A percentile compares a stretch with the other conserved stretches of the same genome.
Conservation (phyloP, 257 asterid species). For the Gardenia jasminoides region DNA sequence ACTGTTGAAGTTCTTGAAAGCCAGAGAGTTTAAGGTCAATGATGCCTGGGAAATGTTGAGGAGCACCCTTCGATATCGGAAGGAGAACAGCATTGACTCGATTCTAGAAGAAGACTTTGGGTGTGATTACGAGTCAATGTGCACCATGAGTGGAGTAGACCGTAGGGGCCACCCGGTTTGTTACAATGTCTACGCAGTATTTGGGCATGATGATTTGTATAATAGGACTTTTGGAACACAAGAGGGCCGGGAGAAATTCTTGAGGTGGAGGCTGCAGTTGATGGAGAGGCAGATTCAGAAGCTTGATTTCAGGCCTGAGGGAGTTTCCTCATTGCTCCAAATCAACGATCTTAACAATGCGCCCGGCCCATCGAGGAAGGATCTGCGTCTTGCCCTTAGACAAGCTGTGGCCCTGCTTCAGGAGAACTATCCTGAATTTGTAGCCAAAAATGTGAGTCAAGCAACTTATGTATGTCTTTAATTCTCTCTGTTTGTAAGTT, state of each 20-base stretch:
- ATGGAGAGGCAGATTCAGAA: conserved; percentile 54
- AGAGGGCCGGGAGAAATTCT: conserved; percentile 44
- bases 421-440: conserved; percentile 70
- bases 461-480: neutral
- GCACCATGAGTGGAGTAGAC: conserved; percentile 47
- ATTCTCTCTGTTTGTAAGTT: neutral
- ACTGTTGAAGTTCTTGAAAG: conserved; percentile 50
- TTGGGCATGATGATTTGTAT: conserved; percentile 42
- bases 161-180: conserved; percentile 59
- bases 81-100: conserved; percentile 38
- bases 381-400: conserved; percentile 43
- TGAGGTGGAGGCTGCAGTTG: conserved; percentile 65
- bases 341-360: conserved; percentile 59
- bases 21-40: conserved; percentile 44
- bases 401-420: conserved; percentile 48
- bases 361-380: conserved; percentile 54
- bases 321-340: conserved; percentile 44
- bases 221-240: conserved; percentile 44
- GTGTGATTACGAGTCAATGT: conserved; percentile 29
- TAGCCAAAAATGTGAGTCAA: conserved; percentile 49
- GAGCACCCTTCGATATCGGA: conserved; percentile 52
- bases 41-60: conserved; percentile 57
- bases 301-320: conserved; percentile 55
- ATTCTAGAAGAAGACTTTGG: conserved; percentile 53
- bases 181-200: conserved; percentile 57